Base-by-base conservation (phyloP, 352 stramenopile species). In the Globisporangium nodosum region DNA sequence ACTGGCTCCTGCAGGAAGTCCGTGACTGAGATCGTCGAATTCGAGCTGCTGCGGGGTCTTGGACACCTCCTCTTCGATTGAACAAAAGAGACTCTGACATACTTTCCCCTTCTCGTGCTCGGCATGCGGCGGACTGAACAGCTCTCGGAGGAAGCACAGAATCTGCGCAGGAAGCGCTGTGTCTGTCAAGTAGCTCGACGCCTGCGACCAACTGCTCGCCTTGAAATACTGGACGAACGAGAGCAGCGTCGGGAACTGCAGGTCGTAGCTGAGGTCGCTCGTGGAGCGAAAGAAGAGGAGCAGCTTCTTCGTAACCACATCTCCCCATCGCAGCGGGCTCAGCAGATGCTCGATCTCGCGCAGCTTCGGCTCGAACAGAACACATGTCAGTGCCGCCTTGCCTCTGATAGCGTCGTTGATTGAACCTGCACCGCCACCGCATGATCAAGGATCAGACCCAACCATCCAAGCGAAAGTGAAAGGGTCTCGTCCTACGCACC, bases 71-170 rank as follows among this genome's bases (percentile, higher is more conserved):
- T 74, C 64, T 43, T 78, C 66, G 13, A 87, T 48, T 9, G 77
- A 90, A 49, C 80, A 90, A n/a, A 85, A 65, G 2, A 90, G 53
- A 39, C 77, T 87, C 21, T 58, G 60, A 49, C 80, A 90, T 3
- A 50, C 46, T 20, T 59, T 65, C 39, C 82, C 77, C 40, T 73
- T 72, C n/a, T 66, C 56, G 45, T 87, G 76, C 49, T 83, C 71
- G 3, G 8, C 15, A 47, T 87, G 77, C 6, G 60, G 54, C 35
- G 66, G 65, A 27, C 63, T 65, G 4, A 81, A 9, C 50, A 85
- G 74, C 15, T 71, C 68, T 5, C 49, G 54, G 0, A 76, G 13
- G 20, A 42, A 50, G 16, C 78, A 49, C n/a, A 87, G 49, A 54
- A 52, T 71, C 3, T 57, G 50, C 11, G 60, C 54, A 13, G 82